These are phyloP conservation scores for Lactarius tabidus DNA, from an alignment of 768 basidiomycete species.

Conservation along the genomic window DNA sequence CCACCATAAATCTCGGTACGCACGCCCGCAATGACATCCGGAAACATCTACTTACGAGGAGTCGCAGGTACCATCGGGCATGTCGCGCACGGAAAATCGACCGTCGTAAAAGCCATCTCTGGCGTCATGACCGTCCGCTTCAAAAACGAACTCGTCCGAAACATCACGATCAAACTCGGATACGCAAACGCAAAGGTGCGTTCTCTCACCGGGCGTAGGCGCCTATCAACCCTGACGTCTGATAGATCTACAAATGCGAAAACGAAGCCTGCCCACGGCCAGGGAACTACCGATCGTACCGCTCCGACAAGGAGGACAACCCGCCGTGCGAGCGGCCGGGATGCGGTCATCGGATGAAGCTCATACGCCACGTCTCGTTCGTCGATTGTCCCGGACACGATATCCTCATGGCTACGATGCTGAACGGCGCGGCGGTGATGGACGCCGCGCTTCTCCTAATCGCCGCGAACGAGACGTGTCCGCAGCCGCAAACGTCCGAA, in stretches of 20 bases:
- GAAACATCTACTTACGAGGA: neutral
- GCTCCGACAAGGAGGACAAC: conserved; percentile 88
- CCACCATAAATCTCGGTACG: conserved; percentile 89
- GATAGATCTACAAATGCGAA: conserved; percentile 96
- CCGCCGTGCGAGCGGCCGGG: conserved; percentile 93
- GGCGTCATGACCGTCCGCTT: conserved; percentile 98
- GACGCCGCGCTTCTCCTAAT: conserved; percentile 94
- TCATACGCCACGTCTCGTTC: conserved; percentile 95
- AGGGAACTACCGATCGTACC: conserved; percentile 91
- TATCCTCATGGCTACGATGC: conserved; percentile 99
- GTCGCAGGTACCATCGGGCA: conserved; percentile 90
- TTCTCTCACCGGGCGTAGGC: conserved; percentile 13
- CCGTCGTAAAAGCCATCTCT: conserved; percentile 97
- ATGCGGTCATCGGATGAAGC: conserved; percentile 85
- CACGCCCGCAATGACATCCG: conserved; percentile 7
- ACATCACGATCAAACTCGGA: conserved; percentile 99
- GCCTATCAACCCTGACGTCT: neutral
- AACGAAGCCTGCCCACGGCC: conserved; percentile 91
- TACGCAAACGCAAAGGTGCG: conserved; percentile 98
- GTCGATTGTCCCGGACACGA: conserved; percentile 98
- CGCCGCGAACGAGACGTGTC: conserved; percentile 98
- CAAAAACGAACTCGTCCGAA: conserved; percentile 98
- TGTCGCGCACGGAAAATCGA: conserved; percentile 97
- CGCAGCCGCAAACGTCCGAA: conserved; percentile 98
- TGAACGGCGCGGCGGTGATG: conserved; percentile 99